Evolutionary conservation across 805 yeast species (phyloP), one percentile per base, ranked within the genome.

Genomic region (Candida corydali): DNA sequence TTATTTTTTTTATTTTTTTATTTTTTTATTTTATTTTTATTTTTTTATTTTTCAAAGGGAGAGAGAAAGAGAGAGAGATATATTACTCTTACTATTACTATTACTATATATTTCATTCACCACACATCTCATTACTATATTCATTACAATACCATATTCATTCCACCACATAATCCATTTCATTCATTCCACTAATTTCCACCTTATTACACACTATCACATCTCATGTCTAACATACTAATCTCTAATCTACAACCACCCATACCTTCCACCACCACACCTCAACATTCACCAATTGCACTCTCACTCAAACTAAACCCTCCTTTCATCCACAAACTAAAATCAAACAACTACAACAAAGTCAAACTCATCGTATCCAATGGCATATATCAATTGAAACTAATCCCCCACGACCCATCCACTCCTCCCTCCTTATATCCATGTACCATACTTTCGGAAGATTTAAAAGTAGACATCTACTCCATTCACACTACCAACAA

Each of bases 221-320:
- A n/a, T n/a, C n/a, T n/a, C 26, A 33, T 24, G 62, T 63, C 40
- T 57, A 75, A 34, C 76, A 76, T 52, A 2, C 42, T 73, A 5
- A 45, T 70, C 3, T 78, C 37, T 3, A 18, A 25, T 14, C 20
- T 33, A 25, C 29, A 26, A 19, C 28, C 39, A 16, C 60, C 57
- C 24, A 34, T 43, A 38, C 33, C 16, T 12, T 15, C 31, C 4
- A n/a, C 20, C 8, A 26, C 12, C 5, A 4, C 4, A 6, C 10
- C 10, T 4, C 4, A 7, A 24, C 10, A 11, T 14, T 15, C 29
- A 22, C 60, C 57, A 22, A 34, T 43, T 18, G 59, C 65, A 11
- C 35, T 61, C 22, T 47, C 58, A 31, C 45, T 62, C 38, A 58
- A 53, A 45, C 41, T 61, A 39, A 59, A 54, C 35, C 41, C 46